phyloP scores from a whole-genome alignment of 805 yeast genomes.

The Candida maesae region DNA sequence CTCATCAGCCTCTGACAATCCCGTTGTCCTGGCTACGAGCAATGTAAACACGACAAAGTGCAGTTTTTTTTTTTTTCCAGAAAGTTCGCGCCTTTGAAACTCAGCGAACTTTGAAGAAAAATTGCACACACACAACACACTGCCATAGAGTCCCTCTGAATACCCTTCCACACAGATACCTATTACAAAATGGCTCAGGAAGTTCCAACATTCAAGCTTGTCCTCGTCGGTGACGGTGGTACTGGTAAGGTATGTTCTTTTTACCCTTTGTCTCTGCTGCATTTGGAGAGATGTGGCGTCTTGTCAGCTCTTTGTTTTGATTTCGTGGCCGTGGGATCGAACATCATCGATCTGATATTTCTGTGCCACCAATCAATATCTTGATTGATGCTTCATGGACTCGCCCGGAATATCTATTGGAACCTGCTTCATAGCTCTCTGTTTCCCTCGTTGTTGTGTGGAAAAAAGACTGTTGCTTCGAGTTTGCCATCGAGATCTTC shows the following conservation, averaged over 20 bases:
- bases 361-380: too few relatives aligned
- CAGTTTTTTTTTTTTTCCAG: constrained; percentile 3
- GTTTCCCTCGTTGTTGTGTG: too few relatives aligned
- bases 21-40: neutral
- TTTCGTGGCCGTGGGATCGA: neutral
- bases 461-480: too few relatives aligned
- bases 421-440: too few relatives aligned
- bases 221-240: constrained; percentile 99
- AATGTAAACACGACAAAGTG: neutral
- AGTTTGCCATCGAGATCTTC: neutral
- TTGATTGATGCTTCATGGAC: too few relatives aligned
- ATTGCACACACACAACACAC: neutral
- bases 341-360: neutral
- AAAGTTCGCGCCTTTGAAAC: neutral
- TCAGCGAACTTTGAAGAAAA: constrained; percentile 1
- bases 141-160: neutral
- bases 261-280: neutral
- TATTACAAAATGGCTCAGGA: constrained; percentile 53
- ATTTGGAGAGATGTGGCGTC: neutral
- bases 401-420: too few relatives aligned
- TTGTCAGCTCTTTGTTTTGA: constrained; percentile 3
- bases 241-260: constrained; percentile 79
- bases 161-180: neutral
- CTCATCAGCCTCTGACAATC: too few relatives aligned
- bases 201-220: constrained; percentile 97